These are phyloP conservation scores for Flaveria sonorensis DNA, from an alignment of 129 eudicot genomes.

Conservation along the genomic window DNA sequence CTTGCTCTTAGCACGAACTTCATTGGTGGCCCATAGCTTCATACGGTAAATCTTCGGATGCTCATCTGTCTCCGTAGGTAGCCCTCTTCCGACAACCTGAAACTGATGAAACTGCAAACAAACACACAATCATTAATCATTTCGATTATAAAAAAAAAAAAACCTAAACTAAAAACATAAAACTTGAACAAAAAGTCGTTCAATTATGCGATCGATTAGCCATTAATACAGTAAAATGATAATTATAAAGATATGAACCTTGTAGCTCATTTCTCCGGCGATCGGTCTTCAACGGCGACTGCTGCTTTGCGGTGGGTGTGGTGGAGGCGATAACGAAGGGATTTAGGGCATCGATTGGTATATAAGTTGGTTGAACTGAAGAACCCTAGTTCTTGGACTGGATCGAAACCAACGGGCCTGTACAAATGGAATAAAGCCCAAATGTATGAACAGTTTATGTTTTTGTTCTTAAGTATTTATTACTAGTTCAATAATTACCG, in stretches of 20 bases:
- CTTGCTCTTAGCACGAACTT: constrained; percentile 68
- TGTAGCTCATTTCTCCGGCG: constrained; percentile 25
- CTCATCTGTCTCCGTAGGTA: constrained; percentile 61
- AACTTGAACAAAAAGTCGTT: background rate
- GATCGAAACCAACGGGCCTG: constrained; percentile 1
- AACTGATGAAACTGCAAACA: constrained; percentile 60
- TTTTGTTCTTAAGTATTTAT: background rate
- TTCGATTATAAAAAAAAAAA: background rate
- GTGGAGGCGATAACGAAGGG: constrained; percentile 30
- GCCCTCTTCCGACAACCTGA: constrained; percentile 67
- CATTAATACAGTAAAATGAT: background rate
- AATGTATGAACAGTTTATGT: background rate
- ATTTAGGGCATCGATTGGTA: constrained; percentile 29
- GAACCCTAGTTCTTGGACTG: constrained; percentile 35
- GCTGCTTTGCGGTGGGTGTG: constrained; percentile 12
- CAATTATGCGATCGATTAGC: background rate
- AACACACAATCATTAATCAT: constrained; percentile 5
- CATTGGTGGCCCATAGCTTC: constrained; percentile 71
- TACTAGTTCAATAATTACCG: too few species aligned
- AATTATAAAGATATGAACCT: background rate
- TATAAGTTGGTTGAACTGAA: constrained; percentile 18
- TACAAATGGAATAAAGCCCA: background rate
- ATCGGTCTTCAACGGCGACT: constrained; percentile 2
- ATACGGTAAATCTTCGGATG: constrained; percentile 71
- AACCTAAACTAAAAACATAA: background rate